phyloP scores from a whole-genome alignment of 2,329 filamentous ascomycete genomes.

The Xylaria sp. region DNA sequence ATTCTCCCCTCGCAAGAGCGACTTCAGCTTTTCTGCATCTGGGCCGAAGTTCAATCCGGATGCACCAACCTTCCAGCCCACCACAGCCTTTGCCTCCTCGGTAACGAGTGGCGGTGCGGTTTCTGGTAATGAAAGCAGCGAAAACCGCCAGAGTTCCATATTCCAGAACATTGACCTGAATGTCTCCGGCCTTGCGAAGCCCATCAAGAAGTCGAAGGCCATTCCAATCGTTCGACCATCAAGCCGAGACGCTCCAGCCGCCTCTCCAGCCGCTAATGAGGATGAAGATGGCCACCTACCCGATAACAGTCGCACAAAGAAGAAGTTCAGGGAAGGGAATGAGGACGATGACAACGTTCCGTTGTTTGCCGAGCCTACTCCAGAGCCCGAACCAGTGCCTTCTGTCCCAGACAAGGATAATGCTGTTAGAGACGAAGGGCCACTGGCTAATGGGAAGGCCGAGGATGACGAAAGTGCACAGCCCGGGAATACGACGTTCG shows the following conservation, averaged over 20 bases:
- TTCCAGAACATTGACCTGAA: constrained; percentile 71
- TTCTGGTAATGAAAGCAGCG: constrained; percentile 48
- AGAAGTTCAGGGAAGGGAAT: constrained; percentile 63
- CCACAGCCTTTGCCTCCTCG: constrained; percentile 50
- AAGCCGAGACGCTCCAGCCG: constrained; percentile 44
- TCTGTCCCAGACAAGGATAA: constrained; percentile 10
- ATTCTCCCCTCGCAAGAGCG: constrained; percentile 69
- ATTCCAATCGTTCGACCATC: constrained; percentile 76
- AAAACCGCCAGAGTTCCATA: constrained; percentile 55
- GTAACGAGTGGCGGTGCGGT: constrained; percentile 49
- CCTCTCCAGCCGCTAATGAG: constrained; percentile 40
- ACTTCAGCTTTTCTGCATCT: constrained; percentile 59
- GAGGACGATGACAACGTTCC: constrained; percentile 74
- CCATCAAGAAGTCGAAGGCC: constrained; percentile 75
- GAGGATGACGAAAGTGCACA: constrained; percentile 47
- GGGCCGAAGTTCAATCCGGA: constrained; percentile 74
- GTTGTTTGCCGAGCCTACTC: constrained; percentile 66
- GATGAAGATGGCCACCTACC: constrained; percentile 63
- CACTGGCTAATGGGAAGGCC: constrained; percentile 33
- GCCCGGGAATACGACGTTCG: constrained; percentile 54
- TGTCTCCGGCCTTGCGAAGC: constrained; percentile 64
- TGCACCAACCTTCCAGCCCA: constrained; percentile 75
- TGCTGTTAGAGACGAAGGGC: constrained; percentile 39
- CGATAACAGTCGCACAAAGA: constrained; percentile 75
- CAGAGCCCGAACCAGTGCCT: constrained; percentile 32